These are phyloP conservation scores for Pneumocystis carinii DNA, from an alignment of 1,139 yeast species.

Conservation along the genomic window DNA sequence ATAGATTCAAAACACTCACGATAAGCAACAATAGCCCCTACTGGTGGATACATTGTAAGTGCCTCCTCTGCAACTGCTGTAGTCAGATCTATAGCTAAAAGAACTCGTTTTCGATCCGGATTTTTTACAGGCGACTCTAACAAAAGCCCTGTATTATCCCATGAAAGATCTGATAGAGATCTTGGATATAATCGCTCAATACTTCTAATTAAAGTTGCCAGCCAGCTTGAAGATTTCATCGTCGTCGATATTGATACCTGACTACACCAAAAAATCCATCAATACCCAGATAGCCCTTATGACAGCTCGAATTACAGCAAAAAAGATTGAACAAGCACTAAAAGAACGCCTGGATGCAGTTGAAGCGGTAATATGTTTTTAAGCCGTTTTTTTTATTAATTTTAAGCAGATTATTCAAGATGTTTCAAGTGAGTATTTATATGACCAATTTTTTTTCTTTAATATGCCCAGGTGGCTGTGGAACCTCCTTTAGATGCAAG, in stretches of 20 bases:
- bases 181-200: slow-evolving; percentile 59
- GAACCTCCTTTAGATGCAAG: neutral
- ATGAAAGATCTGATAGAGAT: slow-evolving; percentile 62
- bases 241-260: neutral
- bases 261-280: neutral
- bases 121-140: slow-evolving; percentile 40
- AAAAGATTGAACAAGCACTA: neutral
- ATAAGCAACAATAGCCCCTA: slow-evolving; percentile 57
- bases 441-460: neutral
- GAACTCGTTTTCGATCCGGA: slow-evolving; percentile 29
- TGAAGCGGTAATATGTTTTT: neutral
- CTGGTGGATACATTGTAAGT: slow-evolving; percentile 27
- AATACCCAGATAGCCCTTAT: neutral
- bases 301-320: neutral
- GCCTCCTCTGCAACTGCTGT: slow-evolving; percentile 79
- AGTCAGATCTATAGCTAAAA: slow-evolving; percentile 76
- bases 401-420: neutral
- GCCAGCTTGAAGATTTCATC: neutral
- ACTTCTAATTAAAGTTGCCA: neutral
- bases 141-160: slow-evolving; percentile 90
- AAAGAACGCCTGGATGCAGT: neutral
- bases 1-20: slow-evolving; percentile 27
- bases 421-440: neutral
- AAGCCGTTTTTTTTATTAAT: neutral
- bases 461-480: neutral